phyloP scores from a whole-genome alignment of 306 rosid genomes.

The Sphenostylis stenocarpa region DNA sequence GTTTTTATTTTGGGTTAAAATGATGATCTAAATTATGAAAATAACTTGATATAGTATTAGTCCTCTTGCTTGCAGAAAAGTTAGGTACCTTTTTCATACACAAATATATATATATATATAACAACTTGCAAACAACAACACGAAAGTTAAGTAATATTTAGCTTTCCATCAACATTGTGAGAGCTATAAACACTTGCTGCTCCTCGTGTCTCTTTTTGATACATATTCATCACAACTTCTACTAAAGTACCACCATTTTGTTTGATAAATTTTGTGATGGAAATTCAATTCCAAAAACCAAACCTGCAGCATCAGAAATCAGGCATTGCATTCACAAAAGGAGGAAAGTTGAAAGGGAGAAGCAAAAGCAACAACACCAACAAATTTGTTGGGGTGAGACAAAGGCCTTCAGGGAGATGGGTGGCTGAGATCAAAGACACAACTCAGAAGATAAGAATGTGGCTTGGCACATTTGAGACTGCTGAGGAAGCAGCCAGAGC shows the following conservation, averaged over 20 bases:
- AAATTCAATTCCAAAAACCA: slow-evolving; percentile 67
- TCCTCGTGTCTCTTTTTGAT: background rate
- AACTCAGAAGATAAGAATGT: slow-evolving; percentile 88
- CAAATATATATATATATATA: slow-evolving; percentile 27
- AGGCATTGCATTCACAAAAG: slow-evolving; percentile 32
- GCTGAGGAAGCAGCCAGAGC: slow-evolving; percentile 97
- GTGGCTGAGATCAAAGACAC: slow-evolving; percentile 98
- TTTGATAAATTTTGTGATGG: slow-evolving; percentile 47
- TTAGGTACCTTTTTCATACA: slow-evolving; percentile 35
- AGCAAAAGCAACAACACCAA: slow-evolving; percentile 47
- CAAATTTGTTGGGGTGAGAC: slow-evolving; percentile 91
- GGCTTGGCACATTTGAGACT: slow-evolving; percentile 97
- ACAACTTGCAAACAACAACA: slow-evolving; percentile 35
- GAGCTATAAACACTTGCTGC: slow-evolving; percentile 12
- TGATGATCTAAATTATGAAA: background rate
- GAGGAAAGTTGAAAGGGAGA: slow-evolving; percentile 58
- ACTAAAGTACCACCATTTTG: slow-evolving; percentile 8
- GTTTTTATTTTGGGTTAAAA: background rate
- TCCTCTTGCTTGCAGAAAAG: slow-evolving; percentile 43
- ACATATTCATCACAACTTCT: background rate
- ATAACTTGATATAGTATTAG: slow-evolving; percentile 3
- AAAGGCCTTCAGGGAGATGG: slow-evolving; percentile 99
- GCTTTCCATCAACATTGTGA: slow-evolving; percentile 26
- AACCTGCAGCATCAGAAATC: slow-evolving; percentile 32
- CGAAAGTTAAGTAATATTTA: slow-evolving; percentile 29